These are phyloP conservation scores for Boletus reticulatus DNA, from an alignment of 768 basidiomycete species.

Conservation along the genomic window DNA sequence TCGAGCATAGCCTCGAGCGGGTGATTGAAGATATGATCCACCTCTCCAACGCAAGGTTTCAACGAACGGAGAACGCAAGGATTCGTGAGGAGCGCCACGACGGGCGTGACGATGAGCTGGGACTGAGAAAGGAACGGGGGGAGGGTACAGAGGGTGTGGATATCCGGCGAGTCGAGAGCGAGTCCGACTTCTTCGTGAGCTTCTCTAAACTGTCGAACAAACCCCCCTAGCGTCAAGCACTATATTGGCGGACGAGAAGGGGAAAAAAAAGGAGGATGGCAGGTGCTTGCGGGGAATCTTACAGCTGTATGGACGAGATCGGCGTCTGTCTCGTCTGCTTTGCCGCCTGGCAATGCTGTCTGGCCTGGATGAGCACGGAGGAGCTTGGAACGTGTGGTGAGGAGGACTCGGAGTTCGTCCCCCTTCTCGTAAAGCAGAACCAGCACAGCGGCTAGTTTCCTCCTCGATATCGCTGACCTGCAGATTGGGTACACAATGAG, in stretches of 20 bases:
- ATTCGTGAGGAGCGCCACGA: constrained; percentile 68
- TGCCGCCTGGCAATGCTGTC: constrained; percentile 83
- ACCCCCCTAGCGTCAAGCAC: not conserved
- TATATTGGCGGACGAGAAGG: not conserved
- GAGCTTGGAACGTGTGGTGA: constrained; percentile 82
- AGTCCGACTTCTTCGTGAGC: constrained; percentile 84
- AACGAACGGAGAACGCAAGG: constrained; percentile 47
- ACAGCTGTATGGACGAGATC: constrained; percentile 74
- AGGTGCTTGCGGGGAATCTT: constrained; percentile 26
- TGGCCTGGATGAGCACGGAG: constrained; percentile 77
- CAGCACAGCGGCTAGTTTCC: constrained; percentile 71
- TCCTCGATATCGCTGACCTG: constrained; percentile 35
- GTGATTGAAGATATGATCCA: constrained; percentile 77
- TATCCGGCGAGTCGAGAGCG: constrained; percentile 50
- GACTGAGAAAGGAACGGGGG: constrained; percentile 69
- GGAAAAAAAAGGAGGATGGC: not conserved
- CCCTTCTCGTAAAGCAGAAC: constrained; percentile 75
- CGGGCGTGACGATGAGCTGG: constrained; percentile 72
- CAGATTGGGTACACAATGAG: not conserved
- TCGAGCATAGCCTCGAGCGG: constrained; percentile 73
- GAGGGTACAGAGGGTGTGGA: constrained; percentile 60
- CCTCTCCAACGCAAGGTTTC: constrained; percentile 61
- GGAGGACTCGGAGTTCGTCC: constrained; percentile 66
- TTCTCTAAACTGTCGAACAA: constrained; percentile 61
- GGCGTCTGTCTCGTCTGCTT: constrained; percentile 63